Percentiles rank a stretch among this genome's conserved stretches.
Conservation (phyloP, 495 filamentous ascomycete genomes). For the Podospora comata region DNA sequence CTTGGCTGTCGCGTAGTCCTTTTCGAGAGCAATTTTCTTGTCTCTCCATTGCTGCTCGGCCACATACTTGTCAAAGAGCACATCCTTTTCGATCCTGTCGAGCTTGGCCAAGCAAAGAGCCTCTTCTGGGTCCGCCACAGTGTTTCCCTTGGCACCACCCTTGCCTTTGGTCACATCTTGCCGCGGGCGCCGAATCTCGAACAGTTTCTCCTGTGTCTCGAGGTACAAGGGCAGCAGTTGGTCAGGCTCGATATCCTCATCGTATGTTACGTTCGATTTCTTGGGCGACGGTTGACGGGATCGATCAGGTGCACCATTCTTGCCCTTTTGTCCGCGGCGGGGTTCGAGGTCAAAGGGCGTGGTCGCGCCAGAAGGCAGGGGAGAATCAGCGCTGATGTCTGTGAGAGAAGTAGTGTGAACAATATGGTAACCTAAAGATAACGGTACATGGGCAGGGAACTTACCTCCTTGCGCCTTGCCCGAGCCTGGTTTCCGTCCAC, state of each 20-base stretch:
- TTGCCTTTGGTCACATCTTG: constrained; percentile 48
- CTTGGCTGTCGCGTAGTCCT: constrained; percentile 45
- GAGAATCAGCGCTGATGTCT: constrained; percentile 40
- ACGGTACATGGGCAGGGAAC: constrained; percentile 1
- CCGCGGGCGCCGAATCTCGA: constrained; percentile 64
- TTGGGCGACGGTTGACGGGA: constrained; percentile 29
- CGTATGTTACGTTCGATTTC: constrained; percentile 41
- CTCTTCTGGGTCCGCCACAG: constrained; percentile 44
- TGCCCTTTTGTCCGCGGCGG: constrained; percentile 29
- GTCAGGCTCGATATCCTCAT: constrained; percentile 64
- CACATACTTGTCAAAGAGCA: constrained; percentile 75
- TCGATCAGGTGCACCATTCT: constrained; percentile 31
- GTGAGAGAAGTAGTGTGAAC: constrained; percentile 31
- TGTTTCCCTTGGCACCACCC: constrained; percentile 22
- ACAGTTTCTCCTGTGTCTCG: constrained; percentile 65
- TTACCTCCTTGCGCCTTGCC: constrained; percentile 37
- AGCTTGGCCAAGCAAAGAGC: constrained; percentile 67
- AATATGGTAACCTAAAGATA: background rate
- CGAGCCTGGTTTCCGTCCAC: constrained; percentile 34
- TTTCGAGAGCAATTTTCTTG: constrained; percentile 63
- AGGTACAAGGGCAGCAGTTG: constrained; percentile 73
- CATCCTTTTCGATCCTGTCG: constrained; percentile 73
- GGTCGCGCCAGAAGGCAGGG: constrained; percentile 45
- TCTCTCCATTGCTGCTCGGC: constrained; percentile 73
- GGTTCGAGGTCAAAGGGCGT: constrained; percentile 44